Percentiles rank a stretch among this genome's conserved stretches.
Conservation (phyloP, 495 filamentous ascomycete species). For the Glarea lozoyensis region DNA sequence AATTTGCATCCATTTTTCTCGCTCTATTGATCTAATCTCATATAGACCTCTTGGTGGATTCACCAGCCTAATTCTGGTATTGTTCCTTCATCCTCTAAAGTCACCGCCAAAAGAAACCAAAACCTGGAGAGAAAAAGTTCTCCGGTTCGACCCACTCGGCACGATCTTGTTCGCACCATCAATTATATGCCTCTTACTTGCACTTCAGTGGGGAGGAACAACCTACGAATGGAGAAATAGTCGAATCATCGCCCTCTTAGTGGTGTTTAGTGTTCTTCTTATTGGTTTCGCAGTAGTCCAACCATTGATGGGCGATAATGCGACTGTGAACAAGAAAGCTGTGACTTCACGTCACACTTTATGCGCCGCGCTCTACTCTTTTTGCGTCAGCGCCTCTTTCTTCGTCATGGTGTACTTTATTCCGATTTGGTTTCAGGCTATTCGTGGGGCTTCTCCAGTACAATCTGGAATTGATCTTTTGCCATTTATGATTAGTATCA, state of each 20-base stretch:
- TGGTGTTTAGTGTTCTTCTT: constrained; percentile 18
- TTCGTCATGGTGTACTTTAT: not conserved
- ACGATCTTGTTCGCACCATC: not conserved
- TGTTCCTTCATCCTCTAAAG: not conserved
- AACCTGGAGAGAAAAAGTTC: not conserved
- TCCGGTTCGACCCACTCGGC: not conserved
- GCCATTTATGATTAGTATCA: not conserved
- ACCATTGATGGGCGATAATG: not conserved
- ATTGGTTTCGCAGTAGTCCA: not conserved
- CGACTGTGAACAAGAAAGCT: not conserved
- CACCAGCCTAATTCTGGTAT: not conserved
- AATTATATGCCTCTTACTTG: constrained; percentile 62
- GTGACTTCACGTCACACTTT: not conserved
- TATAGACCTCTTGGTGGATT: not conserved
- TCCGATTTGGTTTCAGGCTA: not conserved
- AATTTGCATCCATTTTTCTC: too few relatives aligned
- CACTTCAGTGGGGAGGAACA: constrained; percentile 77
- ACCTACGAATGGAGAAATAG: constrained; percentile 56
- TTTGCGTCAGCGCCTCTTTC: not conserved
- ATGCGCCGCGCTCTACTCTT: not conserved
- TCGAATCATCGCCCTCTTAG: constrained; percentile 61
- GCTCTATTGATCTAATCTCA: too few relatives aligned
- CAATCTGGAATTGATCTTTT: not conserved
- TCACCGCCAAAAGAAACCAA: not conserved
- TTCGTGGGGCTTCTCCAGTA: not conserved